Evolutionary conservation across 2,329 filamentous ascomycete species (phyloP).

Genomic region (Trichoderma gracile): DNA sequence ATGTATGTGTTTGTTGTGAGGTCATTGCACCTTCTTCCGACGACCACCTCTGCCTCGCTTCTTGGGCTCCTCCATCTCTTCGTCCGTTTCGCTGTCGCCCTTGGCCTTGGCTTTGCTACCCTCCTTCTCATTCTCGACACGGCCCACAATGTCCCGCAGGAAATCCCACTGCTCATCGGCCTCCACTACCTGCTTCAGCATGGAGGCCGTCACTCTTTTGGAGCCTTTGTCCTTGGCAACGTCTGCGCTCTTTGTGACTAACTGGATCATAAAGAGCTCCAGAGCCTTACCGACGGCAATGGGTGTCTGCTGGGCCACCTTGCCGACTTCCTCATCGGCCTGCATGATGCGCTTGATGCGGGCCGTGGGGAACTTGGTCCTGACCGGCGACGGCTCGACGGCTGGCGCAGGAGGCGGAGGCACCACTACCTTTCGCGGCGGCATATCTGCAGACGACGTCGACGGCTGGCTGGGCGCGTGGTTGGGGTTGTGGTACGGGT

Average conservation of each 20-base stretch:
- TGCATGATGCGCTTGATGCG: slow-evolving; percentile 99
- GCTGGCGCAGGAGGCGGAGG: slow-evolving; percentile 41
- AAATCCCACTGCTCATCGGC: slow-evolving; percentile 95
- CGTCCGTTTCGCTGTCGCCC: slow-evolving; percentile 55
- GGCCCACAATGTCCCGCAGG: slow-evolving; percentile 82
- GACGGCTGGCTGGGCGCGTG: slow-evolving; percentile 1
- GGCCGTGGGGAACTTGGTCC: slow-evolving; percentile 94
- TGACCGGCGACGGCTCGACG: slow-evolving; percentile 70
- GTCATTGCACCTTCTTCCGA: slow-evolving; percentile 50
- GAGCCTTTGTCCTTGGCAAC: slow-evolving; percentile 80
- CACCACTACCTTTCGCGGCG: slow-evolving; percentile 37
- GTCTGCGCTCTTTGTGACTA: slow-evolving; percentile 84
- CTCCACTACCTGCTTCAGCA: slow-evolving; percentile 88
- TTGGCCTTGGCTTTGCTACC: slow-evolving; percentile 46
- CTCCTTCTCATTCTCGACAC: slow-evolving; percentile 66
- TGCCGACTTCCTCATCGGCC: slow-evolving; percentile 96
- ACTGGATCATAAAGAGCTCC: slow-evolving; percentile 95
- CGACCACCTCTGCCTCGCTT: slow-evolving; percentile 49
- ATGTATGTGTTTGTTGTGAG: not conserved
- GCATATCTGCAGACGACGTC: slow-evolving; percentile 37
- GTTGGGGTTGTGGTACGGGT: too few relatives aligned
- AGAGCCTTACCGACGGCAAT: slow-evolving; percentile 94
- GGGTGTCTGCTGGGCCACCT: slow-evolving; percentile 95
- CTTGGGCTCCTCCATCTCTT: slow-evolving; percentile 50
- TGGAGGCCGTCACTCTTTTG: slow-evolving; percentile 84